Conservation (phyloP, 768 basidiomycete genomes). For the Scleroderma bovista region DNA sequence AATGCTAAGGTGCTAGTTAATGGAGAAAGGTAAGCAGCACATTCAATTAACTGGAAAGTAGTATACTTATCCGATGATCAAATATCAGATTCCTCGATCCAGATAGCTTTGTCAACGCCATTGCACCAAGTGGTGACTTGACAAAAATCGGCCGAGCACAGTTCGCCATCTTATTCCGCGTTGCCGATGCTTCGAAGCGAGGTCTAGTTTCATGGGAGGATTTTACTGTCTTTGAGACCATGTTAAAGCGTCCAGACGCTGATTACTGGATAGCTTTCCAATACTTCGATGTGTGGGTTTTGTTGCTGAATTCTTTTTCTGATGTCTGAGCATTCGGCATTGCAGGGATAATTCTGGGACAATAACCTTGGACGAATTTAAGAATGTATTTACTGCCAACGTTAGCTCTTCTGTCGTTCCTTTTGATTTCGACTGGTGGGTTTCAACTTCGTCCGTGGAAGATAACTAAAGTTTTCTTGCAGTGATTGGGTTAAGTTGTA, state of each 20-base stretch:
- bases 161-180: conserved; percentile 85
- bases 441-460: neutral
- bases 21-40: conserved; percentile 73
- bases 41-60: conserved; percentile 13
- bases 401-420: conserved; percentile 78
- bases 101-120: conserved; percentile 91
- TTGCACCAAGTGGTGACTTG: conserved; percentile 83
- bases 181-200: conserved; percentile 73
- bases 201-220: conserved; percentile 91
- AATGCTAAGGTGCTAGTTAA: conserved; percentile 69
- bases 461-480: conserved; percentile 3
- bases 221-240: conserved; percentile 91
- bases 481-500: conserved; percentile 97
- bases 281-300: conserved; percentile 87
- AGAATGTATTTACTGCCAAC: conserved; percentile 81
- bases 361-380: conserved; percentile 94
- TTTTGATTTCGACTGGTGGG: conserved; percentile 90
- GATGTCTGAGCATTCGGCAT: neutral
- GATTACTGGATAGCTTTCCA: conserved; percentile 97
- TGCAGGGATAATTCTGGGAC: conserved; percentile 82
- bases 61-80: conserved; percentile 3
- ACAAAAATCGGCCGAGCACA: conserved; percentile 83
- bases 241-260: conserved; percentile 90
- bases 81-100: conserved; percentile 71
- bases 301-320: neutral